Base-by-base conservation (phyloP, 805 yeast species). In the Yarrowia yakushimensis region DNA sequence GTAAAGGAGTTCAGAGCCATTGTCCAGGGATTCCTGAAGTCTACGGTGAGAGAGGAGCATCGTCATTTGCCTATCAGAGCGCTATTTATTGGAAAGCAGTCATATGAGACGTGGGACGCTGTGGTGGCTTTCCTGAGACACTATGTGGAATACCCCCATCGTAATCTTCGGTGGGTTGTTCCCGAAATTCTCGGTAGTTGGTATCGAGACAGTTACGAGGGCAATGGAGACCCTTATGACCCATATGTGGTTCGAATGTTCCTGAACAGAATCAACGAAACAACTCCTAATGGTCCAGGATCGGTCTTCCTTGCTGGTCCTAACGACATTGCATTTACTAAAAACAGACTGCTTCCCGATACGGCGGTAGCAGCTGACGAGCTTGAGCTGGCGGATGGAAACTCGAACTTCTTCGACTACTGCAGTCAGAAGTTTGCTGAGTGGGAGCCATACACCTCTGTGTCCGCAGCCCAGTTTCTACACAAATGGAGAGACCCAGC, bases 41-140 rank as follows among this genome's bases (percentile, higher is more conserved):
- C 59, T 1, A 52, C 59, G 7, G 25, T 12, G 13, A n/a, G 25
- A 11, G 43, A 23, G 5, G 34, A 52, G 25, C 59, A 52, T n/a
- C 20, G 59, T 6, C 43, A 52, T 18, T 20, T 52, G 11, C 43
- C 59, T 12, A 20, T 36, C 6, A 17, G 34, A n/a, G 31, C 43
- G 23, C 34, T 52, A 9, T 36, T 52, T 15, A 50, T 42, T 4
- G 59, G 33, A 1, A 34, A 36, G 15, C 59, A 52, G 43, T n/a
- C 59, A 2, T 52, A 52, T 22, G 43, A 36, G 4, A 52, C 59
- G 15, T 55, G 61, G 61, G 48, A 55, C 9, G 48, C 61, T 1
- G 61, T 55, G 28, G 46, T 39, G 2, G 61, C 28, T 2, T 55
- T 55, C 18, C 30, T 55, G 1, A 17, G 61, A 13, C 61, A 39